Conservation (phyloP, 148 eudicot species). For the Rhododendron vialii region DNA sequence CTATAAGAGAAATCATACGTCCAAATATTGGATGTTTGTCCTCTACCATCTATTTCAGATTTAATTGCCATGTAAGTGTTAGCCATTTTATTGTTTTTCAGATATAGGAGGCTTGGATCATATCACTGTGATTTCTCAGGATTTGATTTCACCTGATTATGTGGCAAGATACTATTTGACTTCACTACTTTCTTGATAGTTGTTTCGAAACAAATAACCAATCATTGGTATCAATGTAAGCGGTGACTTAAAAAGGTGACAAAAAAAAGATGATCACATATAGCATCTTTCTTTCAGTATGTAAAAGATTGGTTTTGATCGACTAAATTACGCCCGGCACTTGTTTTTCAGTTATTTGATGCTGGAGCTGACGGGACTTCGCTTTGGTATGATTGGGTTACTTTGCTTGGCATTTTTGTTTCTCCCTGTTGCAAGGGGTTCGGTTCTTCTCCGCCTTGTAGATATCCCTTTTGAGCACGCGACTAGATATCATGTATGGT, state of each 20-base stretch:
- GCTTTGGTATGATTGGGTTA: conserved; percentile 58
- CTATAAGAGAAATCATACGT: not conserved
- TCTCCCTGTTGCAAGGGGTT: conserved; percentile 80
- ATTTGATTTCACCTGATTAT: not conserved
- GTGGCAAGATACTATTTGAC: not conserved
- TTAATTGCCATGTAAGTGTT: not conserved
- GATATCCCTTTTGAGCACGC: conserved; percentile 89
- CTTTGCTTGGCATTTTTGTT: conserved; percentile 72
- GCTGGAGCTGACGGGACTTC: conserved; percentile 48
- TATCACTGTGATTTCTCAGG: not conserved
- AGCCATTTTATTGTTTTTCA: not conserved
- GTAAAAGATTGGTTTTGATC: not conserved
- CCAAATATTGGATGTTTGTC: not conserved
- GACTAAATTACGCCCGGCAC: not conserved
- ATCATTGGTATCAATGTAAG: not conserved
- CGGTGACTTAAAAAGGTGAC: not conserved
- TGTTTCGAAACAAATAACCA: not conserved
- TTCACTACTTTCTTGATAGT: not conserved
- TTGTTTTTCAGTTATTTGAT: conserved; percentile 38
- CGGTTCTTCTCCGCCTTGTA: conserved; percentile 62
- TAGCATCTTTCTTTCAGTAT: not conserved
- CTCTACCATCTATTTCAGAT: not conserved
- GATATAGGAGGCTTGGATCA: too few relatives aligned
- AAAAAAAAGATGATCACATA: not conserved
- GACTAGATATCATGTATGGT: conserved; percentile 80